Base-by-base conservation (phyloP, 805 yeast species). In the Yarrowia porcina region DNA sequence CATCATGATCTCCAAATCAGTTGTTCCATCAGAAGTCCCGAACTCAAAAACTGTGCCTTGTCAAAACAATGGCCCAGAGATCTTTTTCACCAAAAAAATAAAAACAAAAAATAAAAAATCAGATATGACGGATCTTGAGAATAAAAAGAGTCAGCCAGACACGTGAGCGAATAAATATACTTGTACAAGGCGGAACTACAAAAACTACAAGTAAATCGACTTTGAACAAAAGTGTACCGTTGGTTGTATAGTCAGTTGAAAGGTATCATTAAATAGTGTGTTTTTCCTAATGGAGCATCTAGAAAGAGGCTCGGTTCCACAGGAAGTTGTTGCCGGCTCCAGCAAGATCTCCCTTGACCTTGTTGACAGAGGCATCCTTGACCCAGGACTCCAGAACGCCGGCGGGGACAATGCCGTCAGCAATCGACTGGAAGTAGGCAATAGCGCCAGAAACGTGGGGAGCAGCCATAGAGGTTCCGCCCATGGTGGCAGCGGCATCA, bases 381-480 rank as follows among this genome's bases (percentile, higher is more conserved):
- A 52, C 35, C 60, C 42, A 38, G 6, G 42, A 35, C 45, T 52
- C 60, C 44, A 52, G 35, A 23, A 35, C 45, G 18, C 18, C 35
- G 13, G 60, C 45, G 23, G 60, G 42, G 13, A 28, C 35, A 36
- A 18, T 8, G 11, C n/a, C 25, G 27, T 52, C 60, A 17, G 45
- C 35, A 38, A 52, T 36, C 8, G 62, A 57, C 49, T 32, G 50
- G 41, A 41, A 93, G 81, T 93, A 93, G 10, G 97, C 83, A 71
- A 90, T 84, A 74, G 94, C 81, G 69, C 99, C 99, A 65, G 91
- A 86, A 69, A 92, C 92, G 72, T 91, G 97, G 52, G 99, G 98
- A 38, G 97, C 88, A 21, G 98, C 97, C 99, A 93, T 93, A 11
- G 97, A 92, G 11, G 97, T 93, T 77, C 99, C 99, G 35, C 96